A percentile compares a stretch with the other conserved stretches of the same genome.
phyloP scores from a whole-genome alignment of 352 stramenopile genomes.

The Blastocystis sp. region DNA sequence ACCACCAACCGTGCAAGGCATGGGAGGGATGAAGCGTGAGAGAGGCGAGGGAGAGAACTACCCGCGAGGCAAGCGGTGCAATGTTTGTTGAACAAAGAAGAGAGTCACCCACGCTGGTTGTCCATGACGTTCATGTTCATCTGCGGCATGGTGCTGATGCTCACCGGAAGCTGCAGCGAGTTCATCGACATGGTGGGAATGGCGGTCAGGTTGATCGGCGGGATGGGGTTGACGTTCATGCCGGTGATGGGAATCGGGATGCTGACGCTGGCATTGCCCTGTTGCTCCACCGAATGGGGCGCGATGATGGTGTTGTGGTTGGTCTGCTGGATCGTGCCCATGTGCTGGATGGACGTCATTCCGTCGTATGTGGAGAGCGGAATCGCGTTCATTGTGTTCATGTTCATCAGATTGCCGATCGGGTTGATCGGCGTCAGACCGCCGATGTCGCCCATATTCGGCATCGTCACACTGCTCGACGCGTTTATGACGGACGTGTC shows the following conservation, averaged over 20 bases:
- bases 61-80: too few species aligned
- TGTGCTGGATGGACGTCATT: background rate
- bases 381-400: constrained; percentile 17
- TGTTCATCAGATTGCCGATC: constrained; percentile 17
- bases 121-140: constrained; percentile 39
- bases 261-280: background rate
- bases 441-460: constrained; percentile 19
- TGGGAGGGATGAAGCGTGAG: too few species aligned
- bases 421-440: constrained; percentile 19
- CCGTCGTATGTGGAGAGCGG: constrained; percentile 25
- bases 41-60: too few species aligned
- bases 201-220: constrained; percentile 23
- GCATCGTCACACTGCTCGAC: background rate
- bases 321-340: constrained; percentile 5
- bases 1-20: too few species aligned
- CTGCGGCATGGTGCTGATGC: background rate
- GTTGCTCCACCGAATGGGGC: background rate
- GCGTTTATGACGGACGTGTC: background rate
- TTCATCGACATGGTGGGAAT: constrained; percentile 39
- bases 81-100: too few species aligned
- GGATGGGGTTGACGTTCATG: constrained; percentile 18
- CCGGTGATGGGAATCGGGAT: background rate
- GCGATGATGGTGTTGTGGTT: constrained; percentile 10
- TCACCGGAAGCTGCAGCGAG: constrained; percentile 10
- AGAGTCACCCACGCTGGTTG: background rate